phyloP scores from a whole-genome alignment of 164 flowering plant species.

The Warburgia ugandensis region DNA sequence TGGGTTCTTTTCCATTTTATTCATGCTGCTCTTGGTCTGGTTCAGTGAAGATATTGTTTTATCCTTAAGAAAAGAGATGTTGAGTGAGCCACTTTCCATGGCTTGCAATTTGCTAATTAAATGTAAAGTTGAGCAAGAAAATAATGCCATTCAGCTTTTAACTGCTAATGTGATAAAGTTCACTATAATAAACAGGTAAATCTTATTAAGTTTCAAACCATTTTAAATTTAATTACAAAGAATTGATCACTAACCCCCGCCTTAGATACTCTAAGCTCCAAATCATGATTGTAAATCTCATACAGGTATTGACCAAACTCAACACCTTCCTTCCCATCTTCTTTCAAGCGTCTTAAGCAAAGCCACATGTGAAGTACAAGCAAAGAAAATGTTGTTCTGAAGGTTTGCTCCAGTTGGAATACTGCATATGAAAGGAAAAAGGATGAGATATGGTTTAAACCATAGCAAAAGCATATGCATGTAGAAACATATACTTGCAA shows the following conservation, averaged over 20 bases:
- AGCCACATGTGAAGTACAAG: conserved; percentile 99
- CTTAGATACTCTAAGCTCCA: conserved; percentile 87
- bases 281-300: conserved; percentile 91
- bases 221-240: conserved; percentile 1
- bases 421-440: conserved; percentile 46
- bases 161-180: conserved; percentile 1
- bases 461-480: not conserved
- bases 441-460: not conserved
- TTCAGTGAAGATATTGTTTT: no score
- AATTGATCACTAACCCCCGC: conserved; percentile 74
- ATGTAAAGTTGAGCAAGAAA: no score
- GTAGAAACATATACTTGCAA: not conserved
- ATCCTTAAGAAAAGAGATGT: no score
- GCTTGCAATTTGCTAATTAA: no score
- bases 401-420: conserved; percentile 89
- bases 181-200: not conserved
- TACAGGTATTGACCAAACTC: conserved; percentile 88
- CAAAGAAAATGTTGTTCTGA: conserved; percentile 76
- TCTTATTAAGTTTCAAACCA: no score
- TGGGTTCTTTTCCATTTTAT: no score
- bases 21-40: no score
- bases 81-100: no score
- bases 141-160: no score
- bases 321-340: conserved; percentile 91
- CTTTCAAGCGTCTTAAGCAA: conserved; percentile 81